phyloP scores from a whole-genome alignment of 345 rosid genomes.

The Rhizophora mangle region DNA sequence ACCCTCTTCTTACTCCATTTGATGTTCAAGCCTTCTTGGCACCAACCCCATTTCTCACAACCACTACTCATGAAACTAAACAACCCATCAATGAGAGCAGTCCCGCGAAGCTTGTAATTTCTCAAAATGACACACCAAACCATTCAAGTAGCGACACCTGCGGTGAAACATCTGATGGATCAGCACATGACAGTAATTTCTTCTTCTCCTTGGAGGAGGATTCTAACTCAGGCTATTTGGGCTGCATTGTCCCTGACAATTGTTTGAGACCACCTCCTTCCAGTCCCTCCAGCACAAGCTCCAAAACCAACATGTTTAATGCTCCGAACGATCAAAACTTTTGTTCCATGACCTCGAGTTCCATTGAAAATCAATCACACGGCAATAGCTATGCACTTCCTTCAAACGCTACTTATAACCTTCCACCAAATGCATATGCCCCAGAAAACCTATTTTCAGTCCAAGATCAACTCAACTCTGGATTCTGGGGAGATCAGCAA shows the following conservation, averaged over 20 bases:
- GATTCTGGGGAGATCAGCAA: constrained; percentile 30
- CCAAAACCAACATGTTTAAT: background rate
- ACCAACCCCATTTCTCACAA: constrained; percentile 26
- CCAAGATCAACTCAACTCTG: constrained; percentile 22
- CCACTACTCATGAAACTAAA: constrained; percentile 10
- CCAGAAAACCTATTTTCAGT: constrained; percentile 17
- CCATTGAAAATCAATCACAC: constrained; percentile 15
- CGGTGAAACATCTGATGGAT: constrained; percentile 34
- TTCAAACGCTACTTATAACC: constrained; percentile 1
- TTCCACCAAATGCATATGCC: background rate
- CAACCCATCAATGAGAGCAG: constrained; percentile 15
- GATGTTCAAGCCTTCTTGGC: constrained; percentile 49
- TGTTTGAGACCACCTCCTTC: constrained; percentile 76
- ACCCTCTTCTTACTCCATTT: constrained; percentile 46
- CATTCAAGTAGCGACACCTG: constrained; percentile 24
- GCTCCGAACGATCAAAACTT: constrained; percentile 19
- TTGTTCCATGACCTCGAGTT: constrained; percentile 11
- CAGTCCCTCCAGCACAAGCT: constrained; percentile 14
- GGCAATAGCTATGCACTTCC: constrained; percentile 14
- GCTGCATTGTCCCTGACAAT: constrained; percentile 86
- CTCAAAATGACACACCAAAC: constrained; percentile 3
- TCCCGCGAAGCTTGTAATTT: constrained; percentile 28
- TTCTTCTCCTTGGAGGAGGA: constrained; percentile 35
- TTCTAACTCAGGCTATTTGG: constrained; percentile 81
- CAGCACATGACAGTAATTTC: constrained; percentile 42